Percentiles rank a stretch among this genome's conserved stretches.
These are phyloP conservation scores for Teratosphaeria viscida DNA, from an alignment of 2,329 filamentous ascomycete species.

Conservation along the genomic window DNA sequence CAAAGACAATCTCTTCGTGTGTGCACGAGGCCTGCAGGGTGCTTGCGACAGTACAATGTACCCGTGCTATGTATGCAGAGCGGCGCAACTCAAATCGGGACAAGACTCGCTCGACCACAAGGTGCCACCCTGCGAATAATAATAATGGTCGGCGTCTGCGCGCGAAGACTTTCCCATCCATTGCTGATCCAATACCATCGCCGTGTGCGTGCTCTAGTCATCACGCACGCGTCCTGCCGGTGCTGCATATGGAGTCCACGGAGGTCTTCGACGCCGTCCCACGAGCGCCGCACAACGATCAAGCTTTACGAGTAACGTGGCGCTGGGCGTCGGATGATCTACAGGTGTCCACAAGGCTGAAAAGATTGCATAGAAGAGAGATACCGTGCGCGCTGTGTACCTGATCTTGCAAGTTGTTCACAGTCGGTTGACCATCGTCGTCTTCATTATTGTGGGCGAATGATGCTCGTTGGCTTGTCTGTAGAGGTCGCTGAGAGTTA, in stretches of 20 bases:
- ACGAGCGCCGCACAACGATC: neutral
- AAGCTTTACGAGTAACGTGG: neutral
- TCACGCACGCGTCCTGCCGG: too few species aligned
- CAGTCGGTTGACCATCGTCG: too few species aligned
- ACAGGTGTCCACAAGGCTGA: neutral
- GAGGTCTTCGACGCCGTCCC: neutral
- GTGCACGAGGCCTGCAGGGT: neutral
- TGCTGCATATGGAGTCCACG: too few species aligned
- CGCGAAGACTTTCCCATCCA: neutral
- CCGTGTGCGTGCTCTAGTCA: too few species aligned
- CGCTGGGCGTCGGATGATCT: neutral
- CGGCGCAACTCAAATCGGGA: neutral
- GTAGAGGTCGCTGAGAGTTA: neutral
- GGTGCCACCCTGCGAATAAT: neutral
- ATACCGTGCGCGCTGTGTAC: too few species aligned
- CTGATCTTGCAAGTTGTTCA: too few species aligned
- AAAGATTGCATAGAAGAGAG: neutral
- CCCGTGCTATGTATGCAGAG: neutral
- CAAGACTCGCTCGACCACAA: neutral
- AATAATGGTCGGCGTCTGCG: neutral
- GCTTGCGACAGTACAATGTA: neutral
- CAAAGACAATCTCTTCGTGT: neutral
- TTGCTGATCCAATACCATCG: neutral
- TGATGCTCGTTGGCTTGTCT: too few species aligned
- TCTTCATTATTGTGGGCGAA: too few species aligned